These are phyloP conservation scores for Wickerhamomyces ciferrii DNA, from an alignment of 805 yeast genomes.

Conservation along the genomic window DNA sequence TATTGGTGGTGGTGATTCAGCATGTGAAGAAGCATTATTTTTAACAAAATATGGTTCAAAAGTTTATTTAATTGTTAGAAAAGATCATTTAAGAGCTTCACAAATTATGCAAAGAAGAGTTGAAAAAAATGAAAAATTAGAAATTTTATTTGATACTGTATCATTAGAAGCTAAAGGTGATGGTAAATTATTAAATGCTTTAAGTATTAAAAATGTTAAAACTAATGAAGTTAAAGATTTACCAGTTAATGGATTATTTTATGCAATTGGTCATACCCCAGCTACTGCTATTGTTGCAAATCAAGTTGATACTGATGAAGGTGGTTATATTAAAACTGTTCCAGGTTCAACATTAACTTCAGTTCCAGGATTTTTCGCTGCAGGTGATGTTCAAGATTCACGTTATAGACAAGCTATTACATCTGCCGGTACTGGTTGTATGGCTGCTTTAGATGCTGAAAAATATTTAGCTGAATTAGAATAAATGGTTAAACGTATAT, in stretches of 20 bases:
- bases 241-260: slow-evolving; percentile 86
- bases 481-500: slow-evolving; percentile 16
- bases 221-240: slow-evolving; percentile 67
- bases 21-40: slow-evolving; percentile 98
- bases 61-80: slow-evolving; percentile 90
- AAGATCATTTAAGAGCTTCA: slow-evolving; percentile 92
- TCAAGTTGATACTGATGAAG: slow-evolving; percentile 75
- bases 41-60: slow-evolving; percentile 97
- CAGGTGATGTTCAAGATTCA: slow-evolving; percentile 98
- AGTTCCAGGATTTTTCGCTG: slow-evolving; percentile 90
- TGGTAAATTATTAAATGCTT: slow-evolving; percentile 69
- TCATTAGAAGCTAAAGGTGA: slow-evolving; percentile 90
- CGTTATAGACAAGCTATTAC: slow-evolving; percentile 98
- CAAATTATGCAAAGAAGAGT: slow-evolving; percentile 96
- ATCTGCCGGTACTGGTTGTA: slow-evolving; percentile 99
- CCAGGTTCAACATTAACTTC: slow-evolving; percentile 90
- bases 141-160: slow-evolving; percentile 82
- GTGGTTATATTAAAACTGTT: slow-evolving; percentile 81
- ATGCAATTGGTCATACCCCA: slow-evolving; percentile 96
- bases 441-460: slow-evolving; percentile 98
- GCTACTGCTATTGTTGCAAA: slow-evolving; percentile 79
- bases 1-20: slow-evolving; percentile 99
- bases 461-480: slow-evolving; percentile 64
- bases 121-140: slow-evolving; percentile 77
- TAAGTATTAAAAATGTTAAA: slow-evolving; percentile 64